A percentile compares a stretch with the other conserved stretches of the same genome.
Conservation (phyloP, 1,284 basidiomycete genomes). For the Heterobasidion parviporum region DNA sequence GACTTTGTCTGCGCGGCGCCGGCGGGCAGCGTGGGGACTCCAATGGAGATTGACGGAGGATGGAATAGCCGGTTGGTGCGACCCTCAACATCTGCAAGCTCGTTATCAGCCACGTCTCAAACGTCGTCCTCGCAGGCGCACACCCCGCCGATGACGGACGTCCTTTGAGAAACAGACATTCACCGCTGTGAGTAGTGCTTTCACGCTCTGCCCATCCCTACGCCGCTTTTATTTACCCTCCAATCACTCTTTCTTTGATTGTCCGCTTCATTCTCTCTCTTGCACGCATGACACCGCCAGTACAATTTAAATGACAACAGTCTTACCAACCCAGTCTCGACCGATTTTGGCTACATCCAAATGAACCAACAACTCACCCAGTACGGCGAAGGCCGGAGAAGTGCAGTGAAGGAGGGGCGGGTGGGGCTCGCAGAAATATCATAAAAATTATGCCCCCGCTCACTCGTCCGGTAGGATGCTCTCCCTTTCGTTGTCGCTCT, state of each 20-base stretch:
- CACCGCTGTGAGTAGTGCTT: constrained; percentile 57
- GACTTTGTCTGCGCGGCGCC: constrained; percentile 74
- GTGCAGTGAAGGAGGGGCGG: constrained; percentile 6
- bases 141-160: constrained; percentile 61
- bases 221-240: neutral
- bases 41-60: constrained; percentile 13
- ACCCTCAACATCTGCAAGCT: constrained; percentile 68
- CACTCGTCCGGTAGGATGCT: no score
- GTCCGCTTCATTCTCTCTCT: constrained; percentile 4
- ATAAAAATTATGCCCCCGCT: no score
- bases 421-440: neutral
- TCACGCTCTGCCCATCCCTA: constrained; percentile 1
- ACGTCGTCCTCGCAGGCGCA: constrained; percentile 70
- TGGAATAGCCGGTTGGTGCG: constrained; percentile 33
- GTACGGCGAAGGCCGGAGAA: constrained; percentile 42
- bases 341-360: constrained; percentile 72
- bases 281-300: constrained; percentile 11
- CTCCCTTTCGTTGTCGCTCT: no score
- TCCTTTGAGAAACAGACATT: constrained; percentile 60
- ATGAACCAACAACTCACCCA: constrained; percentile 67
- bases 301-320: constrained; percentile 36
- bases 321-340: constrained; percentile 51
- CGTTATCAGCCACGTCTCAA: constrained; percentile 61
- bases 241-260: no score
- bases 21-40: constrained; percentile 23